These are phyloP conservation scores for Claviceps paspali DNA, from an alignment of 2,329 filamentous ascomycete genomes.

Conservation along the genomic window DNA sequence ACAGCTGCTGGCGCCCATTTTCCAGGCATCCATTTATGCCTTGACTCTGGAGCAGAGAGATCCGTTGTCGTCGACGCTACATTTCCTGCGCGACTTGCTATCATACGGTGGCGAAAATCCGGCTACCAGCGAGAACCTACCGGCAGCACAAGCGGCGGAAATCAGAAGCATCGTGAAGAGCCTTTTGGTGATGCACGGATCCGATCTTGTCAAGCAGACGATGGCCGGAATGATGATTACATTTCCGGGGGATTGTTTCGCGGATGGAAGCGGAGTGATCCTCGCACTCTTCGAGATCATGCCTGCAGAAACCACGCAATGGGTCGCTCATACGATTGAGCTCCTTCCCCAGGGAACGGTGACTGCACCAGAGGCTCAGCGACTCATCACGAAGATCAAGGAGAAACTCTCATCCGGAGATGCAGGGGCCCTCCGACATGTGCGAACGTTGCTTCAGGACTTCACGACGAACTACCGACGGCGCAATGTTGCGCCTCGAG, in stretches of 20 bases:
- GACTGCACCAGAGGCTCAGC: slow-evolving; percentile 62
- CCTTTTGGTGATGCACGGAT: slow-evolving; percentile 55
- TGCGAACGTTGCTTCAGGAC: slow-evolving; percentile 77
- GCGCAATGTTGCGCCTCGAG: slow-evolving; percentile 86
- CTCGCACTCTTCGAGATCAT: slow-evolving; percentile 78
- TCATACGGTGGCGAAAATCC: slow-evolving; percentile 71
- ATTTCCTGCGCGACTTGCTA: slow-evolving; percentile 83
- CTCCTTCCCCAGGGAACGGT: slow-evolving; percentile 75
- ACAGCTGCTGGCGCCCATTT: slow-evolving; percentile 62
- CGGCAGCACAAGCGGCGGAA: slow-evolving; percentile 47
- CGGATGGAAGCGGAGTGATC: slow-evolving; percentile 85
- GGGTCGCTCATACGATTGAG: slow-evolving; percentile 72
- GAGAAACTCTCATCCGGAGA: slow-evolving; percentile 58
- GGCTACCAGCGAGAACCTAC: slow-evolving; percentile 43
- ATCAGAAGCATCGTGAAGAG: slow-evolving; percentile 59
- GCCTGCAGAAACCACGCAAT: slow-evolving; percentile 61
- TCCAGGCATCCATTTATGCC: slow-evolving; percentile 74
- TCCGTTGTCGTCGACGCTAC: slow-evolving; percentile 77
- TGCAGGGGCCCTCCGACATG: slow-evolving; percentile 49
- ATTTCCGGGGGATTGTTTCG: slow-evolving; percentile 89
- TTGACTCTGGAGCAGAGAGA: slow-evolving; percentile 83
- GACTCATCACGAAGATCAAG: slow-evolving; percentile 65
- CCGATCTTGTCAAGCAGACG: slow-evolving; percentile 70
- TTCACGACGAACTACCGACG: slow-evolving; percentile 92
- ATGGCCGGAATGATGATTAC: slow-evolving; percentile 99